A percentile compares a stretch with the other conserved stretches of the same genome.
Conservation (phyloP, 306 rosid genomes). For the Lotus japonicus region DNA sequence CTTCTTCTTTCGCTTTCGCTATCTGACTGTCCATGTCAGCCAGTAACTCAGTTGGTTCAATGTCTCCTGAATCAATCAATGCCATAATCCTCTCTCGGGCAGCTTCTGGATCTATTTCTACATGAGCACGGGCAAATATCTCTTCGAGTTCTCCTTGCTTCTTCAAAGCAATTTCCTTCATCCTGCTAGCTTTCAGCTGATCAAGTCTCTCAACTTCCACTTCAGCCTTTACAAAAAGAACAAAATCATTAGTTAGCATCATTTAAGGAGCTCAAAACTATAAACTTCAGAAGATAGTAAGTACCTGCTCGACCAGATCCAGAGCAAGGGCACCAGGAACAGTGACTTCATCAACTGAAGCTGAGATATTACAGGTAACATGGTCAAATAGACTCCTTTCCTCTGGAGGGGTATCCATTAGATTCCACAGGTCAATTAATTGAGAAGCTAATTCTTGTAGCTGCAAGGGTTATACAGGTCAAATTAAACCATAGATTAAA, state of each 20-base stretch:
- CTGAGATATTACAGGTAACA: conserved; percentile 91
- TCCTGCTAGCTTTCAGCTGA: conserved; percentile 91
- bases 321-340: conserved; percentile 94
- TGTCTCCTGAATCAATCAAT: conserved; percentile 76
- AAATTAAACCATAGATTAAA: background rate
- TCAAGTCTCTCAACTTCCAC: conserved; percentile 99
- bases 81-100: conserved; percentile 86
- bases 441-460: conserved; percentile 96
- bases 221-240: conserved; percentile 61
- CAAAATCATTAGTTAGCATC: conserved; percentile 1
- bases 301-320: conserved; percentile 91
- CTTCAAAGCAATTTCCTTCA: conserved; percentile 99
- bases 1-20: conserved; percentile 82
- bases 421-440: conserved; percentile 91
- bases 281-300: conserved; percentile 13
- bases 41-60: conserved; percentile 81
- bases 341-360: conserved; percentile 95
- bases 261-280: background rate
- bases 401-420: conserved; percentile 90
- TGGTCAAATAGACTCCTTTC: conserved; percentile 90
- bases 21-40: conserved; percentile 97
- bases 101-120: conserved; percentile 83
- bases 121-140: conserved; percentile 74
- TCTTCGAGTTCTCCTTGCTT: conserved; percentile 92
- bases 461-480: conserved; percentile 34